Evolutionary conservation across 2,329 filamentous ascomycete genomes (phyloP), one percentile per base, ranked within the genome.

Genomic region (Paraphoma sp.): DNA sequence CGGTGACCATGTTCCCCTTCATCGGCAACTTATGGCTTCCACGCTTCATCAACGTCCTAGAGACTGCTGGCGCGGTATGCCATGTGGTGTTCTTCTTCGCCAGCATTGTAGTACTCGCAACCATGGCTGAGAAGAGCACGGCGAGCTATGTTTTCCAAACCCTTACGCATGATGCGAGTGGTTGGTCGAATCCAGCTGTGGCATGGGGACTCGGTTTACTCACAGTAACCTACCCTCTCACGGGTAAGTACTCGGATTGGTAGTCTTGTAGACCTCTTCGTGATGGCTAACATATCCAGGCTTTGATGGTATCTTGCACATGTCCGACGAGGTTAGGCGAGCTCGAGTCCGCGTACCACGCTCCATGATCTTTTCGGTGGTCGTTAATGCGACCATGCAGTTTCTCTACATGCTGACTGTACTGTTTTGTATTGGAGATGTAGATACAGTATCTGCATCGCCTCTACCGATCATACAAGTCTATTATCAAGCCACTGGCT

Each of bases 1-100:
- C 78, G 0, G 67, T 81, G 28, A 72, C 74, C 1, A 18, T 73
- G 1, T 57, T 80, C 30, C 70, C 76, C 1, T 65, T 79, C 7
- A 60, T 69, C 4, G 72, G 79, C 49, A 84, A 84, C 62, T 77
- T 77, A 12, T 72, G 79, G 41, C 71, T 79, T 10, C 78, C 77
- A 2, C 75, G 69, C 10, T 53, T 79, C 1, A 69, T 84, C 6
- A 82, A 80, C 4, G 60, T 73, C 2, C 65, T 83, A 33, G 82
- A 85, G 60, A 76, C 77, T 1, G 56, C 79, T 8, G 73, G 81
- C 14, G 71, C 81, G 5, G 69, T 81, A 28, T 59, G 82, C 9
- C 82, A 84, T 53, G 70, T 83, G 9, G 61, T 79, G 11, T 82
- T 82, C 14, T 80, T 84, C 61, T 78, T 84, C 54, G 81, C 76